These are phyloP conservation scores for Gastrolobium villosum DNA, from an alignment of 306 rosid species.

Conservation along the genomic window DNA sequence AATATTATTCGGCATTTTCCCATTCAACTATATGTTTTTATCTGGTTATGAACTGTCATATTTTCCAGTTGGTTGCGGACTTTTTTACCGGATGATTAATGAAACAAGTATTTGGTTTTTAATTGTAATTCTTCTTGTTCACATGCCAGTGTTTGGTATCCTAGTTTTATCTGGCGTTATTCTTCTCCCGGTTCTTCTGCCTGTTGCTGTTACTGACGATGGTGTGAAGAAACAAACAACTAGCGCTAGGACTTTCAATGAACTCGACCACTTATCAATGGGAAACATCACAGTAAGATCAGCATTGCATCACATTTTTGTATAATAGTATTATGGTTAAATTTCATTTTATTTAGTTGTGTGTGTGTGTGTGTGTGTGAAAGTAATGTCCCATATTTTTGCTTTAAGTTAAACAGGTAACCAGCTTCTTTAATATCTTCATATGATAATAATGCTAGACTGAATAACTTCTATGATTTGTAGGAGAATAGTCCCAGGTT, in stretches of 20 bases:
- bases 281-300: conserved; percentile 68
- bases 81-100: conserved; percentile 19
- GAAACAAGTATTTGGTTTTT: conserved; percentile 24
- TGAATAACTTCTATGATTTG: conserved; percentile 42
- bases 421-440: conserved; percentile 22
- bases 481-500: conserved; percentile 70
- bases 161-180: conserved; percentile 72
- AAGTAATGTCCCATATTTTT: not conserved
- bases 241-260: conserved; percentile 67
- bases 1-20: too few relatives aligned
- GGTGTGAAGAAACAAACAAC: conserved; percentile 36
- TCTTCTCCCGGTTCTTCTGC: conserved; percentile 87
- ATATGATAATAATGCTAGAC: conserved; percentile 8
- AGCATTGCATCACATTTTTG: conserved; percentile 1
- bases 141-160: conserved; percentile 74
- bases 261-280: conserved; percentile 82
- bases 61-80: conserved; percentile 29
- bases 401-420: not conserved
- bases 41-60: conserved; percentile 16
- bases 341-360: conserved; percentile 25
- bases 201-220: conserved; percentile 72
- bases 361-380: not conserved
- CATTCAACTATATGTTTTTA: not conserved
- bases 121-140: conserved; percentile 37
- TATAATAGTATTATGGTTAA: conserved; percentile 1